These are phyloP conservation scores for Dorcoceras hygrometricum DNA, from an alignment of 257 asterid genomes.

Conservation along the genomic window DNA sequence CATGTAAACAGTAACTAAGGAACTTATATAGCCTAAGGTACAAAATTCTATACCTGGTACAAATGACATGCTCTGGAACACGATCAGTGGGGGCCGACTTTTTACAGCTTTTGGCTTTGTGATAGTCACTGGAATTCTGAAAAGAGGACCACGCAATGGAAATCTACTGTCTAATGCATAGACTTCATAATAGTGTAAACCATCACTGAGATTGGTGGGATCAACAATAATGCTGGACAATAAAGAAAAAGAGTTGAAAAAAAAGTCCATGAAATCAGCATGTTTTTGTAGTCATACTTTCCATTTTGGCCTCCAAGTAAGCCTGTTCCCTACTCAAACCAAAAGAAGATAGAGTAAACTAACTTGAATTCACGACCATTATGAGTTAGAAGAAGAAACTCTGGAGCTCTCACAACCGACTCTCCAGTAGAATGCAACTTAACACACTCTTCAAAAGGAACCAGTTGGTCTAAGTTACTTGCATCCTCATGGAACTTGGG, in stretches of 20 bases:
- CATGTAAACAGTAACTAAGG: not conserved
- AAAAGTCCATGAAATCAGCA: constrained; percentile 14
- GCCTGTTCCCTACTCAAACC: constrained; percentile 10
- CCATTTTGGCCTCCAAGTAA: not conserved
- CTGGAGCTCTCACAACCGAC: constrained; percentile 83
- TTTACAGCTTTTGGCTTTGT: constrained; percentile 72
- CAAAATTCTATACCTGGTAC: constrained; percentile 59
- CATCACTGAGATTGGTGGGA: constrained; percentile 71
- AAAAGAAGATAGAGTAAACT: constrained; percentile 35
- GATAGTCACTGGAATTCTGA: constrained; percentile 87
- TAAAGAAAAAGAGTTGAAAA: constrained; percentile 27
- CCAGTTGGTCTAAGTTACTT: constrained; percentile 85
- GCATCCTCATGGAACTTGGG: constrained; percentile 96
- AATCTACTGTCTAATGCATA: constrained; percentile 79
- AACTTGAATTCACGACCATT: constrained; percentile 96
- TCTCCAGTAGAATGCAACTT: constrained; percentile 69
- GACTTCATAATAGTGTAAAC: constrained; percentile 93
- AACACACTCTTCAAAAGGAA: constrained; percentile 87
- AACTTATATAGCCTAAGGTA: not conserved
- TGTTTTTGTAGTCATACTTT: constrained; percentile 6
- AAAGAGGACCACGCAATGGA: constrained; percentile 98
- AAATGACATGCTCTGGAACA: constrained; percentile 69
- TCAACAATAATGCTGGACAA: constrained; percentile 84
- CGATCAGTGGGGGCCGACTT: constrained; percentile 62
- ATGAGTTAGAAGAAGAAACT: constrained; percentile 82